Base-by-base conservation (phyloP, 306 rosid genomes). In the Hippophae tibetana region DNA sequence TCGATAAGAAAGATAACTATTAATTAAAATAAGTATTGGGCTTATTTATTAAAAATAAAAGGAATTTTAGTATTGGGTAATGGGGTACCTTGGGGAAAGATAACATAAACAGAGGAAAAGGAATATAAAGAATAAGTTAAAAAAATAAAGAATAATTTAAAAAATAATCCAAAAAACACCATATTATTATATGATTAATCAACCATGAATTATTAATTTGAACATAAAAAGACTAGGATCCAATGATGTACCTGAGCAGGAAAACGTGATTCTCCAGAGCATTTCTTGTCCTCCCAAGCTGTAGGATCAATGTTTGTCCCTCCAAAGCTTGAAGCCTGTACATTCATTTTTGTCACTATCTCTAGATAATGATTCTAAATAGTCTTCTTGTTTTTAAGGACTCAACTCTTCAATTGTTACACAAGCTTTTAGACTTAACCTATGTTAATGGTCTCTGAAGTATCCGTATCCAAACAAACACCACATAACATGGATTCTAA, bases 271-370 rank as follows among this genome's bases (percentile, higher is more conserved):
- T 92, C 98, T 10, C 96, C 96, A 0, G 73, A 56, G 60, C 86
- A 83, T 74, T 87, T 92, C 72, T 85, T 92, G 68, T 92, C 96
- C 73, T 87, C 96, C 98, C 98, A 92, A 54, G 98, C 98, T 7
- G 83, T 71, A 10, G 96, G 93, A 76, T 92, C 98, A 65, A 87
- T 87, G 70, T 92, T 92, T 13, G 86, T 72, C 55, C 98, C 96
- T 45, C 98, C 98, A 78, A 85, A 87, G 71, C 96, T 80, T 52
- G 95, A 83, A 76, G 98, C 98, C 98, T 90, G 60, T 44, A 76
- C 54, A 69, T 51, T 69, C 9, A 52, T 58, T 42, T 3, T 5
- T 40, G 38, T 31, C 38, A 31, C 5, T 31, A 31, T 31, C 38
- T 31, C 3, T 31, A 31, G 4, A 31, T 31, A 31, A 31, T 31